These are phyloP conservation scores for Entophlyctis luteolus DNA, from an alignment of 192 early-diverging fungal species.

Conservation along the genomic window DNA sequence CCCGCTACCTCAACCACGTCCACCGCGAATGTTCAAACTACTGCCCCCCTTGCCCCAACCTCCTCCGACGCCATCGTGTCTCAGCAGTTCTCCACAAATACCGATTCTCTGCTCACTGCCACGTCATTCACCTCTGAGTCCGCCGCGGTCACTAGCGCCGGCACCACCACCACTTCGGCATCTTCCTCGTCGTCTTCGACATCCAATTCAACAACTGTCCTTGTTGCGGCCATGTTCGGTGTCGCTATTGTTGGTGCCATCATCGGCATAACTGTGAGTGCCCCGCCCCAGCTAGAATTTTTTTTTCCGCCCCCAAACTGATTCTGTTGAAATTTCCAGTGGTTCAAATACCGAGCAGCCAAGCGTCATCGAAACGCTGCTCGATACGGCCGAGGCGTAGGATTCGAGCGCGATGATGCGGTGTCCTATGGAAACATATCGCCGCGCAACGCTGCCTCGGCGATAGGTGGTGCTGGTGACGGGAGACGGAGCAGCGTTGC, in stretches of 20 bases:
- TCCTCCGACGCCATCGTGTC: no score
- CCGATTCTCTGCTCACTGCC: no score
- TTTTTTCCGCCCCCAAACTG: neutral
- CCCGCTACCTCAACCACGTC: no score
- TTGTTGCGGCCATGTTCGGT: neutral
- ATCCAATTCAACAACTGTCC: neutral
- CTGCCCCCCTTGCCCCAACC: no score
- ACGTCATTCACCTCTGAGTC: no score
- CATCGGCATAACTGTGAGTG: neutral
- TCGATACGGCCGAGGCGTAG: slow-evolving; percentile 4
- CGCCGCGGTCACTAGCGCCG: no score
- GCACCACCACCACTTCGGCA: no score
- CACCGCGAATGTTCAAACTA: no score
- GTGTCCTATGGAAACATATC: neutral
- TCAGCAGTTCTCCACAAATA: no score
- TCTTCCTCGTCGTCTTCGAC: neutral
- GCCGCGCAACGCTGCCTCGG: no score
- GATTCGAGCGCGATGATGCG: slow-evolving; percentile 9
- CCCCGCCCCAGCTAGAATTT: neutral
- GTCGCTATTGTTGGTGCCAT: neutral
- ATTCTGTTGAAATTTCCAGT: neutral
- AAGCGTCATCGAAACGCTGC: neutral
- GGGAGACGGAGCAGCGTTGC: no score
- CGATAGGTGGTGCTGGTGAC: no score
- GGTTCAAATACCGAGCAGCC: neutral